A percentile compares a stretch with the other conserved stretches of the same genome.
phyloP scores from a whole-genome alignment of 306 rosid species.

The Dicorynia guianensis region DNA sequence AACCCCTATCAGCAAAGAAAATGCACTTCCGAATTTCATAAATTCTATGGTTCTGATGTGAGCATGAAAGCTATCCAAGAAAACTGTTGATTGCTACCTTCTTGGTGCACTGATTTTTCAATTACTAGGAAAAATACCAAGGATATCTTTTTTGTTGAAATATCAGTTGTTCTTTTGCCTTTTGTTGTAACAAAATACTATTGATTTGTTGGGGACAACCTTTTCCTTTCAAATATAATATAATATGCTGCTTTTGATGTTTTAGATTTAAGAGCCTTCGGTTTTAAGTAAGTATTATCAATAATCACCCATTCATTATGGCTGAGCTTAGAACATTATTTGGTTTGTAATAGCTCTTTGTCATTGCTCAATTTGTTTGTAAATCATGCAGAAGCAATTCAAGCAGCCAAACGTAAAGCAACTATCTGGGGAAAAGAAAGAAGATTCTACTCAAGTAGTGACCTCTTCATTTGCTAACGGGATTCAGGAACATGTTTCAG shows the following conservation, averaged over 20 bases:
- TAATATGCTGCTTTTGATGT: slow-evolving; percentile 19
- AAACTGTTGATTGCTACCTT: not conserved
- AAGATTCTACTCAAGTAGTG: slow-evolving; percentile 39
- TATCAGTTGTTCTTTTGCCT: not conserved
- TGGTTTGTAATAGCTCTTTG: slow-evolving; percentile 3
- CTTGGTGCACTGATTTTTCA: slow-evolving; percentile 2
- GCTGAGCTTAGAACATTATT: slow-evolving; percentile 5
- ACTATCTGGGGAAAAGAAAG: slow-evolving; percentile 46
- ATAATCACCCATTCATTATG: slow-evolving; percentile 11
- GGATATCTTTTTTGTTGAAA: slow-evolving; percentile 4
- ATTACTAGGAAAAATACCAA: not conserved
- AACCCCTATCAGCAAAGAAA: not conserved
- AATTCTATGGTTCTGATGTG: slow-evolving; percentile 2
- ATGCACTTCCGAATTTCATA: not conserved
- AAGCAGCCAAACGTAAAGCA: slow-evolving; percentile 57
- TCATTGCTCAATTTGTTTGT: slow-evolving; percentile 34
- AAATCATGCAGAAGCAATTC: slow-evolving; percentile 76
- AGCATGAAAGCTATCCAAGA: not conserved
- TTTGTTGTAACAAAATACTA: not conserved
- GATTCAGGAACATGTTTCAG: slow-evolving; percentile 29
- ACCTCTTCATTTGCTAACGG: slow-evolving; percentile 15
- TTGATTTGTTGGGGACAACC: not conserved
- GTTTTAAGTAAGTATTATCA: not conserved
- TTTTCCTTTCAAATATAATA: not conserved
- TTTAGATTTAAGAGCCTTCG: not conserved